Evolutionary conservation across 1,284 basidiomycete species (phyloP).

Genomic region (Filobasidium uniguttulatum): DNA sequence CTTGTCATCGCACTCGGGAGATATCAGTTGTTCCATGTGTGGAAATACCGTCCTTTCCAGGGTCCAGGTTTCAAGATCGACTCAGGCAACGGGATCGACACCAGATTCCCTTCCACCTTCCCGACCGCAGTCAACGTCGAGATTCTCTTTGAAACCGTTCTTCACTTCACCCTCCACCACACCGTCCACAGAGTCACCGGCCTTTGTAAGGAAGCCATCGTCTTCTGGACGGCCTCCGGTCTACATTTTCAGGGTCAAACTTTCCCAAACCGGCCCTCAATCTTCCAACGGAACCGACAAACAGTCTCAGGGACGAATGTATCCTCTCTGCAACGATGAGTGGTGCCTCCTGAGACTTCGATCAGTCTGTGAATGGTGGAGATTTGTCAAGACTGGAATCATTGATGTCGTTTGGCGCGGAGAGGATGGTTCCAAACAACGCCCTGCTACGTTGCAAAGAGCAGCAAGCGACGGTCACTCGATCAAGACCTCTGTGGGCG

Average conservation of each 20-base stretch:
- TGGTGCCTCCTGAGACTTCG: slow-evolving; percentile 46
- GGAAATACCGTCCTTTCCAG: slow-evolving; percentile 41
- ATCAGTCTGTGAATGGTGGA: slow-evolving; percentile 81
- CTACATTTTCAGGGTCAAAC: slow-evolving; percentile 38
- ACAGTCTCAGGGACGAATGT: slow-evolving; percentile 30
- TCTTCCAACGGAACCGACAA: slow-evolving; percentile 18
- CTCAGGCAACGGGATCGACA: slow-evolving; percentile 12
- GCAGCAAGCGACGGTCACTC: not conserved
- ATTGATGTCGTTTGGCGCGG: slow-evolving; percentile 78
- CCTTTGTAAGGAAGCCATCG: slow-evolving; percentile 18
- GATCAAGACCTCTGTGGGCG: no score
- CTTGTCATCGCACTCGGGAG: slow-evolving; percentile 19
- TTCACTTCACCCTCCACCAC: slow-evolving; percentile 22
- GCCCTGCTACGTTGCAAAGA: slow-evolving; percentile 10
- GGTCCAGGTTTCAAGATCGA: not conserved
- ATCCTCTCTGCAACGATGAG: slow-evolving; percentile 59
- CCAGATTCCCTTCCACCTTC: not conserved
- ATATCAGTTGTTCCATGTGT: slow-evolving; percentile 54
- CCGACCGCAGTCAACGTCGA: slow-evolving; percentile 36
- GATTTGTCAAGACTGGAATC: slow-evolving; percentile 66
- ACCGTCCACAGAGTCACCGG: slow-evolving; percentile 14
- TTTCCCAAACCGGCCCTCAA: slow-evolving; percentile 19
- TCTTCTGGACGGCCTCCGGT: slow-evolving; percentile 21
- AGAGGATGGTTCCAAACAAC: slow-evolving; percentile 41
- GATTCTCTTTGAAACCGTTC: slow-evolving; percentile 30